Evolutionary conservation across 495 filamentous ascomycete genomes (phyloP), one percentile per base, ranked within the genome.

Genomic region (Tuber microsphaerosporum): DNA sequence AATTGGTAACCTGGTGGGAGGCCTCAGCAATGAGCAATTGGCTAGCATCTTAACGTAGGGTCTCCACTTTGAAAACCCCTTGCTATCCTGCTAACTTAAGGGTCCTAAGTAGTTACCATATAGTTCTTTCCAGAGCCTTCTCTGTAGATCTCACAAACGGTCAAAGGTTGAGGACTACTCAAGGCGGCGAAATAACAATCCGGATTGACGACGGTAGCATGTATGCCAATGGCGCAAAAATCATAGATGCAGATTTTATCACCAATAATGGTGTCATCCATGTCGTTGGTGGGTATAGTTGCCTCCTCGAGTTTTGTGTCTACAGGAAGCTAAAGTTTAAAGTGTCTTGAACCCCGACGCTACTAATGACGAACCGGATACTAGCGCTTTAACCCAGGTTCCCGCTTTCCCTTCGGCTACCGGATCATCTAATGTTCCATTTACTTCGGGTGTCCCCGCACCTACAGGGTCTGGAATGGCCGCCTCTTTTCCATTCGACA

Each of bases 261-360:
- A 78, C 91, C 70, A 84, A 84, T 34, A 92, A 92, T 71, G 91
- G 91, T 75, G 90, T 93, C 16, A 83, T 92, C 8, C 91, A 92
- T 80, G 83, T 91, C 44, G 87, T 92, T 75, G 88, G 91, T 76
- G 84, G 83, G 88, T 86, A 75, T 31, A 77, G 83, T 80, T 70
- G 46, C 41, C 68, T 9, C 43, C 22, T 9, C 70, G 20, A 22
- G 42, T 69, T 70, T 20, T 39, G 16, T 56, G 17, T 68, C 39
- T 71, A 70, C 9, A 9, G 22, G n/a, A 44, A 72, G 39, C 72
- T 75, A 22, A 74, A 61, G 56, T 43, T 26, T 48, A 44, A 22
- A 89, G 88, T 72, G 89, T 91, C 48, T 82, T 91, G 70, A 91
- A 91, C 84, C 90, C 90, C 8, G 83, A 85, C 41, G 88, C 87